Evolutionary conservation across 352 stramenopile species (phyloP), one percentile per base, ranked within the genome.

Genomic region (Paralagenidium karlingii): DNA sequence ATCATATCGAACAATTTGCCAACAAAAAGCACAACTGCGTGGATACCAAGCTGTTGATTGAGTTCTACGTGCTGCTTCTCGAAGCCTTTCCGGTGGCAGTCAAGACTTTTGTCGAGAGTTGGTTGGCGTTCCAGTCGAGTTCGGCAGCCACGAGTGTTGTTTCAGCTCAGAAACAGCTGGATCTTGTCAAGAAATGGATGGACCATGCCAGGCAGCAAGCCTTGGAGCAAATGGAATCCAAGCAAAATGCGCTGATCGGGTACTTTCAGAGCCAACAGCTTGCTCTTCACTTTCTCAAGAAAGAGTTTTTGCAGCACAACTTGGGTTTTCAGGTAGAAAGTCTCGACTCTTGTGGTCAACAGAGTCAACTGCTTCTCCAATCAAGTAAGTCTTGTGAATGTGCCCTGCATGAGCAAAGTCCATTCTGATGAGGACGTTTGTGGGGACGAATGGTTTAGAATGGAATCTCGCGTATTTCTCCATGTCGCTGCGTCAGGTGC

Each of bases 391-490:
- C 10, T 8, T 10, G 16, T 15, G 9, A n/a, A 39, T 33, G 13
- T 39, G 33, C 8, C 24, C 24, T 5, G 24, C 29, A 15, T 12
- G n/a, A n/a, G n/a, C n/a, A n/a, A n/a, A n/a, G n/a, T n/a, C n/a
- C n/a, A n/a, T n/a, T n/a, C n/a, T n/a, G n/a, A n/a, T n/a, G n/a
- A n/a, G n/a, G n/a, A n/a, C n/a, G n/a, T n/a, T n/a, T n/a, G n/a
- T n/a, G n/a, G n/a, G n/a, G n/a, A n/a, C n/a, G n/a, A n/a, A n/a
- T n/a, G 15, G 15, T 16, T 38, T 38, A 79, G 73, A 61, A 13
- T 77, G 68, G 62, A 73, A 59, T 7, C 51, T 82, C 24, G 24
- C 76, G 31, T 81, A 81, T 33, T 52, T 74, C 15, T 69, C 63
- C 3, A 40, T 74, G 16, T 12, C 30, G 19, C 13, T 52, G 1